phyloP scores from a whole-genome alignment of 148 eudicot genomes.

The Drosera capensis region DNA sequence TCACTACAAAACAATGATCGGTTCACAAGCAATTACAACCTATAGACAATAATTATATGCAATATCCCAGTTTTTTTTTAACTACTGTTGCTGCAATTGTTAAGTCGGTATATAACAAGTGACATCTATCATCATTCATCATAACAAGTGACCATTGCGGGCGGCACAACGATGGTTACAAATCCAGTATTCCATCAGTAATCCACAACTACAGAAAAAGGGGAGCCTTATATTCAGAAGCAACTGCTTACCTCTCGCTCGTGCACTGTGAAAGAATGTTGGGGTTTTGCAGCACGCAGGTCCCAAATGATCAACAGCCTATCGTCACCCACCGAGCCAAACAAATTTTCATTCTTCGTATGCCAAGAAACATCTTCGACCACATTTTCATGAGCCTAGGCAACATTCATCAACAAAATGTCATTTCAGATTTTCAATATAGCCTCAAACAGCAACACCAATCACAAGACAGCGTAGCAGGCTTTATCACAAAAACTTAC shows the following conservation, averaged over 20 bases:
- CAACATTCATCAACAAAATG: constrained; percentile 2
- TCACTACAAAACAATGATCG: too few relatives aligned
- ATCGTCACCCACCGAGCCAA: constrained; percentile 93
- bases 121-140: too few relatives aligned
- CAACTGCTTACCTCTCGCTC: constrained; percentile 70
- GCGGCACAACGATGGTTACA: not conserved
- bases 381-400: constrained; percentile 61
- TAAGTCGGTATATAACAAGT: too few relatives aligned
- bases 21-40: too few relatives aligned
- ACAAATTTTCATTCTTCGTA: constrained; percentile 54
- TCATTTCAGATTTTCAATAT: not conserved
- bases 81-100: too few relatives aligned
- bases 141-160: too few relatives aligned
- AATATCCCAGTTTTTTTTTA: too few relatives aligned
- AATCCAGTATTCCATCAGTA: not conserved
- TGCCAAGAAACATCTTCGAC: constrained; percentile 95
- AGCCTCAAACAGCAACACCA: not conserved
- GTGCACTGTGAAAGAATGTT: constrained; percentile 62
- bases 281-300: constrained; percentile 62
- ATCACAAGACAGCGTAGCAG: too few relatives aligned
- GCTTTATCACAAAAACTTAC: constrained; percentile 29
- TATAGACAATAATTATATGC: too few relatives aligned
- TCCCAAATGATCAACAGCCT: constrained; percentile 81
- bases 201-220: not conserved
- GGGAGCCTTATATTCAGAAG: too few relatives aligned